A percentile compares a stretch with the other conserved stretches of the same genome.
Conservation (phyloP, 169 alveolate genomes). For the Eimeria necatrix region DNA sequence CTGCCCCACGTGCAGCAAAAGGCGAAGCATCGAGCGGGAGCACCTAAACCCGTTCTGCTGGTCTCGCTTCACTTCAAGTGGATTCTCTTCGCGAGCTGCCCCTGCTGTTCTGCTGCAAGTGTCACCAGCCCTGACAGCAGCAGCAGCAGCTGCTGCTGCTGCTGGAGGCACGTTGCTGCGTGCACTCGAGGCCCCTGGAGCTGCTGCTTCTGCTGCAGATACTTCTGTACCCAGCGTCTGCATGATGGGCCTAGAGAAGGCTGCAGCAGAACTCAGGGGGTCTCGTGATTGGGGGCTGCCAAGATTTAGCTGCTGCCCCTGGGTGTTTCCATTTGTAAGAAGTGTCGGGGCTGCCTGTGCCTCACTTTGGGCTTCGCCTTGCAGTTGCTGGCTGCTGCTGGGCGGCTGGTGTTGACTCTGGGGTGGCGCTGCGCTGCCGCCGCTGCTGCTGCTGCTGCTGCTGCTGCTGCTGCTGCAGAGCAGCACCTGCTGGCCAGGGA, state of each 20-base stretch:
- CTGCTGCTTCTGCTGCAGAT: neutral
- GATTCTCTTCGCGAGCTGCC: neutral
- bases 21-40: slow-evolving; percentile 69
- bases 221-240: neutral
- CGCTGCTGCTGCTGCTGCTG: slow-evolving; percentile 10
- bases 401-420: neutral
- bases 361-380: too few relatives aligned
- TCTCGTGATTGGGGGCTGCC: too few relatives aligned
- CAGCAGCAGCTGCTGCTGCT: slow-evolving; percentile 1
- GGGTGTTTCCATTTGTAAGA: neutral
- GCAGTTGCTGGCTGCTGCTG: neutral
- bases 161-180: neutral
- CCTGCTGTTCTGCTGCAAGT: neutral
- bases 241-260: too few relatives aligned
- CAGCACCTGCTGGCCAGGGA: neutral
- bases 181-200: neutral
- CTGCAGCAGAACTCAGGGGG: too few relatives aligned
- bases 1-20: slow-evolving; percentile 71
- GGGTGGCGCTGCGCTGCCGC: neutral
- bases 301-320: neutral
- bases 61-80: neutral
- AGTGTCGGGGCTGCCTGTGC: too few relatives aligned
- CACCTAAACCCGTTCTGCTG: slow-evolving; percentile 64
- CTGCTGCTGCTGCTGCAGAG: slow-evolving; percentile 1
- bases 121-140: neutral